phyloP scores from a whole-genome alignment of 2,329 filamentous ascomycete species.

The Penicillium sp. region DNA sequence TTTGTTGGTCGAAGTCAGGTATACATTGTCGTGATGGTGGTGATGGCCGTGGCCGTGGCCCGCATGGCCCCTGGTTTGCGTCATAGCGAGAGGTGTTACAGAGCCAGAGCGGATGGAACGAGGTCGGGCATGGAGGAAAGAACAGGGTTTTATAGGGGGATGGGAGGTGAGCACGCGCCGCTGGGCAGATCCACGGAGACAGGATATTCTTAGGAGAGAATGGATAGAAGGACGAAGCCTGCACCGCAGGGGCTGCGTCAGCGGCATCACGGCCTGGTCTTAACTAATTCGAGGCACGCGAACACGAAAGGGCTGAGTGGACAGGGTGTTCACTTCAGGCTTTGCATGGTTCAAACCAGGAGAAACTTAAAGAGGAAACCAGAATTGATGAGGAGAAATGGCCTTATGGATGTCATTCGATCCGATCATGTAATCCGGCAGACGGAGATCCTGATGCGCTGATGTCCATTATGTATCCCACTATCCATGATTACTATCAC shows the following conservation, averaged over 20 bases:
- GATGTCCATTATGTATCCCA: slow-evolving; percentile 6
- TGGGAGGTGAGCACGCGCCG: slow-evolving; percentile 20
- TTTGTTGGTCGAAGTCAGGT: slow-evolving; percentile 75
- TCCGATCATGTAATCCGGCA: slow-evolving; percentile 25
- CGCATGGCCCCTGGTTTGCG: slow-evolving; percentile 45
- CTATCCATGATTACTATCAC: not conserved
- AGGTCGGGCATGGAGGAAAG: slow-evolving; percentile 12
- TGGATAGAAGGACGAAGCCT: slow-evolving; percentile 32
- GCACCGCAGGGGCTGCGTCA: slow-evolving; percentile 40
- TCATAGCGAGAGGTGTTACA: slow-evolving; percentile 17
- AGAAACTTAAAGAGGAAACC: not conserved
- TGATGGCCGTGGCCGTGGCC: slow-evolving; percentile 56
- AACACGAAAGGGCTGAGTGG: slow-evolving; percentile 17
- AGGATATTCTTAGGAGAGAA: slow-evolving; percentile 13
- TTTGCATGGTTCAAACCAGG: slow-evolving; percentile 7
- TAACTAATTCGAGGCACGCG: slow-evolving; percentile 21
- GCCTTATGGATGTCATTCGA: slow-evolving; percentile 3
- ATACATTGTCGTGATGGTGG: slow-evolving; percentile 80
- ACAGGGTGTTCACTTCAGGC: slow-evolving; percentile 22
- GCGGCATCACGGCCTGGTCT: slow-evolving; percentile 25
- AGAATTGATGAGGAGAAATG: not conserved
- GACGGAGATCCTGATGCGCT: slow-evolving; percentile 15
- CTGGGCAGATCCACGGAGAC: slow-evolving; percentile 14
- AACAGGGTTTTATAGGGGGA: slow-evolving; percentile 12
- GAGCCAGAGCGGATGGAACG: slow-evolving; percentile 7